These are phyloP conservation scores for Cryphonectria nitschkei DNA, from an alignment of 2,329 filamentous ascomycete genomes.

Conservation along the genomic window DNA sequence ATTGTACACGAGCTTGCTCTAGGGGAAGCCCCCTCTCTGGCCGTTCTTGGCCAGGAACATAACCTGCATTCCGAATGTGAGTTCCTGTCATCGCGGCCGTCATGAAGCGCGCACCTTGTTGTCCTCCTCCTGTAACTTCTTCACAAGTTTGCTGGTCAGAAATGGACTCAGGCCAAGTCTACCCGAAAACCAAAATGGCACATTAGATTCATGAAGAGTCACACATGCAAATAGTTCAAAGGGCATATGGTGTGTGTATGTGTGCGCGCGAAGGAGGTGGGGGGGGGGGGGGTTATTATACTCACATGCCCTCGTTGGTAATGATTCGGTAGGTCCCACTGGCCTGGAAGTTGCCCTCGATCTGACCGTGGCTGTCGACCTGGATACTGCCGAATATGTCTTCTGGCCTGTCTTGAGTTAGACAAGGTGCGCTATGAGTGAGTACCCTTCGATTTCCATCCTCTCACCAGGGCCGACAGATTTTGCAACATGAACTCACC, in stretches of 20 bases:
- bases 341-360: conserved; percentile 61
- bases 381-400: conserved; percentile 72
- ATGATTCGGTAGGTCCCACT: conserved; percentile 53
- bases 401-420: conserved; percentile 51
- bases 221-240: not conserved
- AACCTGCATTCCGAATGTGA: not conserved
- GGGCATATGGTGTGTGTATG: not conserved
- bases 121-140: conserved; percentile 25
- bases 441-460: not conserved
- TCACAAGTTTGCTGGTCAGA: conserved; percentile 26
- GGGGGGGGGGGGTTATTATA: not conserved
- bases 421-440: not conserved
- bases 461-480: not conserved
- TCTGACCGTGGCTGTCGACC: conserved; percentile 60
- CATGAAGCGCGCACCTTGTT: conserved; percentile 21
- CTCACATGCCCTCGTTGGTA: conserved; percentile 31
- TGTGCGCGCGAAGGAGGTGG: not conserved
- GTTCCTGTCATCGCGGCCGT: not conserved
- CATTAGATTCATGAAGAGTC: not conserved
- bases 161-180: conserved; percentile 29
- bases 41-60: not conserved
- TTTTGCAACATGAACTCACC: conserved; percentile 36
- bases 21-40: not conserved
- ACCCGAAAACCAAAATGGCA: not conserved
- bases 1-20: conserved; percentile 1